Evolutionary conservation across 2,329 filamentous ascomycete species (phyloP).

Genomic region (Paraphaeosphaeria sporulosa): DNA sequence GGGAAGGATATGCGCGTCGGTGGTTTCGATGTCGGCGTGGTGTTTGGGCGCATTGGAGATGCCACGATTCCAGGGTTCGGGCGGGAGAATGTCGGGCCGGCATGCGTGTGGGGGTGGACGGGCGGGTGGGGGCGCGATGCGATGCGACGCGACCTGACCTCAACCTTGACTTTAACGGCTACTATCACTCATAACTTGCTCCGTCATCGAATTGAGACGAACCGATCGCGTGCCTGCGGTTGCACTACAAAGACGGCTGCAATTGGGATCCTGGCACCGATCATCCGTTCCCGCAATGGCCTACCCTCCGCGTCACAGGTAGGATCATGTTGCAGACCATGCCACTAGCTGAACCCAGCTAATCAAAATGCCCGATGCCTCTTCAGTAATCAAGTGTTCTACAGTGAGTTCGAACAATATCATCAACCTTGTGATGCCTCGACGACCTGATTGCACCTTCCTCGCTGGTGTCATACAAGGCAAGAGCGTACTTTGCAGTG

Average conservation of each 20-base stretch:
- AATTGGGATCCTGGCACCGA: too few relatives aligned
- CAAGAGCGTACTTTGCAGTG: not conserved
- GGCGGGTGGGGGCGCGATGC: conserved; percentile 18
- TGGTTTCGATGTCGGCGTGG: conserved; percentile 6
- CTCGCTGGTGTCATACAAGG: not conserved
- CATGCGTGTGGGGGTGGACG: conserved; percentile 17
- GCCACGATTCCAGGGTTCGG: conserved; percentile 26
- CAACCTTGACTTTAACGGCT: not conserved
- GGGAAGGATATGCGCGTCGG: conserved; percentile 6
- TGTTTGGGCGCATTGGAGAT: conserved; percentile 34
- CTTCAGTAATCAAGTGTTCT: too few relatives aligned
- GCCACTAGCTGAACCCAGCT: too few relatives aligned
- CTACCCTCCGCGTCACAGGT: too few relatives aligned
- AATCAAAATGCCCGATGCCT: too few relatives aligned
- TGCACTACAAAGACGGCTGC: too few relatives aligned
- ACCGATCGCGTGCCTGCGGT: too few relatives aligned
- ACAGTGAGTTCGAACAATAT: too few relatives aligned
- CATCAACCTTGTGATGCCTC: too few relatives aligned
- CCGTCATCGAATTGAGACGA: not conserved
- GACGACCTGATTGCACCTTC: not conserved
- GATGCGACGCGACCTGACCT: not conserved
- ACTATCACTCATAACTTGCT: not conserved
- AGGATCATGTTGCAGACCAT: too few relatives aligned
- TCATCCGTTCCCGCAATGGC: too few relatives aligned
- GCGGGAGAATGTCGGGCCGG: conserved; percentile 6